Evolutionary conservation across 805 yeast genomes (phyloP), one percentile per base, ranked within the genome.

Genomic region (Ogataea pilisensis): DNA sequence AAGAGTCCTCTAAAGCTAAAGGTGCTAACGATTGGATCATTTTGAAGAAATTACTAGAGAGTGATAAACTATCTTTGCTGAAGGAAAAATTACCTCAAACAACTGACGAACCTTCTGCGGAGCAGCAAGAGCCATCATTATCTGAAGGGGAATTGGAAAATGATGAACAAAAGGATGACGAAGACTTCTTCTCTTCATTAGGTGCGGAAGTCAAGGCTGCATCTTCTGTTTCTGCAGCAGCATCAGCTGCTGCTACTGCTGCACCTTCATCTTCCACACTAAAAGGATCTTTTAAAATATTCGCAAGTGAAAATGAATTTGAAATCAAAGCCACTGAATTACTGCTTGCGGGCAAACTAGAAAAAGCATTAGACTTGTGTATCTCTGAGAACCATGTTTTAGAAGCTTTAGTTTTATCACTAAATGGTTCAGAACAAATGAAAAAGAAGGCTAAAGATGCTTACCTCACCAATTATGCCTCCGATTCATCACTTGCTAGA

Each of bases 381-480:
- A 65, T 93, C 44, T 70, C 78, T 34, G 73, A 76, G 27, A 83
- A 76, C 37, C 73, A 75, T 44, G 63, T 88, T 18, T 61, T 76
- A 18, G 98, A 93, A 59, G 96, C 98, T 3, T 72, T 90, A 50
- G 68, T 90, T 21, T 72, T 93, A 45, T 86, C 98, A 0, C 64
- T 85, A 54, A 78, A 80, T 53, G 86, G 82, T 3, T 61, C 79
- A 14, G 79, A 75, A 16, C 71, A 70, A 4, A 68, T 82, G 58
- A 84, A 85, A 50, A 71, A 75, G 39, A 77, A 78, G 51, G 96
- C 83, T 3, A 80, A 76, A 54, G 73, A 76, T 54, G 82, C 83
- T 14, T 93, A 82, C 60, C 84, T 89, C 64, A 55, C 71, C 27
- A 75, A 78, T 50, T 68, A 75, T 47, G 78, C 78, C 17, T 52